Percentiles rank a stretch among this genome's conserved stretches.
These are phyloP conservation scores for Stenocarpella maydis DNA, from an alignment of 2,329 filamentous ascomycete species.

Conservation along the genomic window DNA sequence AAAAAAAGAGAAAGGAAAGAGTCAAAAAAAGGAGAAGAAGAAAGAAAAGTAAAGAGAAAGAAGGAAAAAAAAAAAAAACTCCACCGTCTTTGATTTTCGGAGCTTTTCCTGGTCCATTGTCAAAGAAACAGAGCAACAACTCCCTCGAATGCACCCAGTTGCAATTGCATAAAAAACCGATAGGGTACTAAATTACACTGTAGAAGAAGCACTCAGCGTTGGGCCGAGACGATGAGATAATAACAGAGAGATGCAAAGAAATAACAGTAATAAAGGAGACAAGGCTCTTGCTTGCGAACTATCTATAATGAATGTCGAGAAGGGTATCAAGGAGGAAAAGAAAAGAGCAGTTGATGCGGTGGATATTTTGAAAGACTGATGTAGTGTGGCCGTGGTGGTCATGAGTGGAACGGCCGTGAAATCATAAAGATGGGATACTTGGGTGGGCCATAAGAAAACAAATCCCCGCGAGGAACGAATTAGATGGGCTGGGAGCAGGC, in stretches of 20 bases:
- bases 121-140: neutral
- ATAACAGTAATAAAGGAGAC: neutral
- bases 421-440: constrained; percentile 14
- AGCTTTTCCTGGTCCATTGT: constrained; percentile 20
- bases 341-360: constrained; percentile 18
- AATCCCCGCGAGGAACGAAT: neutral
- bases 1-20: neutral
- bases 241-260: neutral
- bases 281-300: constrained; percentile 27
- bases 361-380: neutral
- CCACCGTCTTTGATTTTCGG: neutral
- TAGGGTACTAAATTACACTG: neutral
- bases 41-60: neutral
- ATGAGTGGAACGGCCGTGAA: constrained; percentile 29
- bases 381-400: neutral
- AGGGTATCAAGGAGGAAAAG: constrained; percentile 38
- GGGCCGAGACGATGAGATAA: neutral
- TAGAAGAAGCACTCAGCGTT: neutral
- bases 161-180: constrained; percentile 1
- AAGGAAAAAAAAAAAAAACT: neutral
- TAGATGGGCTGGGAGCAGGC: neutral
- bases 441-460: neutral
- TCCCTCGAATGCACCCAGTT: neutral
- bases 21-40: neutral
- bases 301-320: constrained; percentile 37